Evolutionary conservation across 169 alveolate genomes (phyloP).

Genomic region (Perkinsus olseni): DNA sequence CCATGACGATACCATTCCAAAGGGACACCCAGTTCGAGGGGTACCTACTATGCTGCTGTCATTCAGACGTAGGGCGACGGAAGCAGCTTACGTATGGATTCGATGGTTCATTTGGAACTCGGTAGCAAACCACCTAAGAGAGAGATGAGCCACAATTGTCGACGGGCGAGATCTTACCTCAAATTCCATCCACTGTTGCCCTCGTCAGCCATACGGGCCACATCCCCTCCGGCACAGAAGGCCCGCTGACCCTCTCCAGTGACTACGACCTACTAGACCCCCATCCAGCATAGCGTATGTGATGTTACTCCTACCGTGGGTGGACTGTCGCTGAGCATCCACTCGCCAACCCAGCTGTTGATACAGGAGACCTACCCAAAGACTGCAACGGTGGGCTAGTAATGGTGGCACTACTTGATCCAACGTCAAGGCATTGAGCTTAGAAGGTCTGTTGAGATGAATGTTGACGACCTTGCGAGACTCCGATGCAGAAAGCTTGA

Average conservation of each 20-base stretch:
- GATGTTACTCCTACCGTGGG: neutral
- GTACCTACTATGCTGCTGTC: neutral
- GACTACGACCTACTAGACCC: neutral
- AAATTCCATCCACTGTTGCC: neutral
- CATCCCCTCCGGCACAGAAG: conserved; percentile 80
- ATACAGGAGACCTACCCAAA: neutral
- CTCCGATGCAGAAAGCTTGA: neutral
- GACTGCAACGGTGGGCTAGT: neutral
- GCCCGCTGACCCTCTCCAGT: conserved; percentile 57
- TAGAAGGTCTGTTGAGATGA: conserved; percentile 13
- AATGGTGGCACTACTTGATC: neutral
- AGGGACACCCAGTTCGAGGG: conserved; percentile 18
- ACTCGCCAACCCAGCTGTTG: neutral
- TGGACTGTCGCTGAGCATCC: neutral
- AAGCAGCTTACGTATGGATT: neutral
- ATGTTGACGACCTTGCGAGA: neutral
- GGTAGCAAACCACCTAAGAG: neutral
- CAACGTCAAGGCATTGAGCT: conserved; percentile 20
- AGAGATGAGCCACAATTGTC: neutral
- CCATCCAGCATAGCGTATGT: neutral
- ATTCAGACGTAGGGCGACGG: neutral
- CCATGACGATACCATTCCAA: conserved; percentile 76
- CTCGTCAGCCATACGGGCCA: conserved; percentile 36
- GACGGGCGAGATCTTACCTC: neutral
- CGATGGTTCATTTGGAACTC: neutral